phyloP scores from a whole-genome alignment of 208 protist species.

The Leishmania tropica region DNA sequence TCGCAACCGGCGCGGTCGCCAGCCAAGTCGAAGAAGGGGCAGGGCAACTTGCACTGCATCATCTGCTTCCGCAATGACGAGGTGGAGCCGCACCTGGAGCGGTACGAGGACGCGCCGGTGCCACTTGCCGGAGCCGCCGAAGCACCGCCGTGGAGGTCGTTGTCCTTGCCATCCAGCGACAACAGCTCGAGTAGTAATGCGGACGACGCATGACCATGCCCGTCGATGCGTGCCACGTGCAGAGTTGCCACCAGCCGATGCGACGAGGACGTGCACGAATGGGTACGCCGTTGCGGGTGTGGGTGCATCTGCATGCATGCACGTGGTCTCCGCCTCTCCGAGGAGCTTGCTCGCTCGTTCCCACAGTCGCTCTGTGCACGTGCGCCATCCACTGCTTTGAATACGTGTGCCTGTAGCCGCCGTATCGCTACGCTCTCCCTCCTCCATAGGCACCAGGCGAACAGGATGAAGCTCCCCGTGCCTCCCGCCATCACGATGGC shows the following conservation, averaged over 20 bases:
- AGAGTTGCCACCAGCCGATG: not conserved
- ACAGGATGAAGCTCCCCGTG: not conserved
- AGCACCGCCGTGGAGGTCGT: not conserved
- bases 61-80: slow-evolving; percentile 86
- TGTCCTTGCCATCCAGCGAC: slow-evolving; percentile 6
- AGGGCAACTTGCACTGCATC: slow-evolving; percentile 83
- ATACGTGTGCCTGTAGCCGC: not conserved
- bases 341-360: not conserved
- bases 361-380: not conserved
- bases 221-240: not conserved
- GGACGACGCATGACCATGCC: not conserved
- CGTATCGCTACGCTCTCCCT: not conserved
- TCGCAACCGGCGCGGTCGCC: not conserved
- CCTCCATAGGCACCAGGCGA: not conserved
- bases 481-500: no score
- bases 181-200: slow-evolving; percentile 27
- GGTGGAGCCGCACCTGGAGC: slow-evolving; percentile 56
- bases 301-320: not conserved
- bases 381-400: not conserved
- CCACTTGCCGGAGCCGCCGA: not conserved
- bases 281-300: not conserved
- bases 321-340: not conserved
- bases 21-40: slow-evolving; percentile 34
- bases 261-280: not conserved
- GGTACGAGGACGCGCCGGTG: slow-evolving; percentile 47